Base-by-base conservation (phyloP, 208 protist genomes). In the Acanthamoeba triangularis region DNA sequence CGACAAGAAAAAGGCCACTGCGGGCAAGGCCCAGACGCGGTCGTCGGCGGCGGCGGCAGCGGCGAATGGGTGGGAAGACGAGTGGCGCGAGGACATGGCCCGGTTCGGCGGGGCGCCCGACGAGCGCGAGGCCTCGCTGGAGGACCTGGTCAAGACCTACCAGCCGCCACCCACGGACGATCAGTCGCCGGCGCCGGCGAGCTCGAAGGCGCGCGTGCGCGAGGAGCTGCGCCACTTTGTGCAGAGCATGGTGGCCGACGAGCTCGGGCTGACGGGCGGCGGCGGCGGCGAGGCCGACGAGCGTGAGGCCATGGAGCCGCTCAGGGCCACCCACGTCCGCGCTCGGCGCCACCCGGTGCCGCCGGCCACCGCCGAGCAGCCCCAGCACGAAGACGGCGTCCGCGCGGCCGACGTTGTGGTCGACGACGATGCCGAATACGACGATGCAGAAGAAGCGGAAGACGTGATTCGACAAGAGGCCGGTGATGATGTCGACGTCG, bases 41-140 rank as follows among this genome's bases (percentile, higher is more conserved):
- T 14, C 7, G 33, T 3, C n/a, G n/a, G n/a, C n/a, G n/a, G n/a
- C n/a, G n/a, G n/a, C n/a, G n/a, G n/a, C 69, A 30, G 33, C 69
- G 69, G 16, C 69, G 35, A 78, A 85, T 37, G 78, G 7, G 10
- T 85, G 78, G 78, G 78, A 85, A n/a, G 78, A 85, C 11, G 78
- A 85, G 37, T 59, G 37, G 49, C 37, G 78, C 20, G 78, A 85
- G 49, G 78, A 85, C 78, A 61, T 85, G 78, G 35, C 47, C 44
- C 37, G 78, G 1, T 85, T 85, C 78, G 78, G 44, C 28, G 69
- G 69, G 1, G 14, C n/a, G 35, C 16, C 35, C 33, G 69, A 78
- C n/a, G 69, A n/a, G 14, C 41, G n/a, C 10, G 37, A 16, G 16
- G 25, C 78, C 28, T 30, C 44, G 28, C 37, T 85, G 78, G 78